phyloP scores from a whole-genome alignment of 371 early-diverging fungal species.

The Mortierella sp. region DNA sequence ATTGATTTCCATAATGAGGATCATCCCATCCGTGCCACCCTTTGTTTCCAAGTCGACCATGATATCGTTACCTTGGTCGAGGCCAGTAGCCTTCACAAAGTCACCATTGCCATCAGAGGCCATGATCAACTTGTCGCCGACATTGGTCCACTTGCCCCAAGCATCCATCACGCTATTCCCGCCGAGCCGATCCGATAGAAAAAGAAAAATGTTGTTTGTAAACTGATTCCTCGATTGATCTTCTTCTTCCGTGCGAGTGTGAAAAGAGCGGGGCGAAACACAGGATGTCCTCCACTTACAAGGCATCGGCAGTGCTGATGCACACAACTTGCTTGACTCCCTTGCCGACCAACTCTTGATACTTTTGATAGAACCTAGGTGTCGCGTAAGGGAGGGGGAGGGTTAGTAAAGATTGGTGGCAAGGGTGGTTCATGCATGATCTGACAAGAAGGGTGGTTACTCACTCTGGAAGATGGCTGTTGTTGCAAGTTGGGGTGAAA shows the following conservation, averaged over 20 bases:
- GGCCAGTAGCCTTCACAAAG: constrained; percentile 71
- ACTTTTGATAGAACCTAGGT: constrained; percentile 57
- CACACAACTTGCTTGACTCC: constrained; percentile 79
- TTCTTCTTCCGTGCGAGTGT: not conserved
- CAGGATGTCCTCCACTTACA: constrained; percentile 57
- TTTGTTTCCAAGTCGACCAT: not conserved
- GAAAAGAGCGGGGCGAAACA: not conserved
- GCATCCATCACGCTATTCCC: constrained; percentile 73
- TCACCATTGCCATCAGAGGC: constrained; percentile 77
- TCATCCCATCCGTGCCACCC: not conserved
- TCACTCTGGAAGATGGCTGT: constrained; percentile 78
- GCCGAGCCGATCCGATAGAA: not conserved
- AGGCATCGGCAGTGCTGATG: constrained; percentile 72
- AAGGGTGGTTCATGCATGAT: not conserved
- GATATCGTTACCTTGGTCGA: constrained; percentile 59
- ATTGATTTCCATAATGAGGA: no score
- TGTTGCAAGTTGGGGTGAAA: constrained; percentile 85
- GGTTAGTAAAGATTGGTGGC: not conserved
- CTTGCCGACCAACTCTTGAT: constrained; percentile 70
- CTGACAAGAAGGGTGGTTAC: not conserved
- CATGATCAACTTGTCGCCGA: constrained; percentile 67
- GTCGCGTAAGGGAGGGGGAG: not conserved
- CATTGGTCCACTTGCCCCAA: constrained; percentile 73
- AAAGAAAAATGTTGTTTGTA: not conserved
- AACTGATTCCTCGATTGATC: no score